Evolutionary conservation across 345 rosid genomes (phyloP), one percentile per base, ranked within the genome.

Genomic region (Dipteronia sinensis): DNA sequence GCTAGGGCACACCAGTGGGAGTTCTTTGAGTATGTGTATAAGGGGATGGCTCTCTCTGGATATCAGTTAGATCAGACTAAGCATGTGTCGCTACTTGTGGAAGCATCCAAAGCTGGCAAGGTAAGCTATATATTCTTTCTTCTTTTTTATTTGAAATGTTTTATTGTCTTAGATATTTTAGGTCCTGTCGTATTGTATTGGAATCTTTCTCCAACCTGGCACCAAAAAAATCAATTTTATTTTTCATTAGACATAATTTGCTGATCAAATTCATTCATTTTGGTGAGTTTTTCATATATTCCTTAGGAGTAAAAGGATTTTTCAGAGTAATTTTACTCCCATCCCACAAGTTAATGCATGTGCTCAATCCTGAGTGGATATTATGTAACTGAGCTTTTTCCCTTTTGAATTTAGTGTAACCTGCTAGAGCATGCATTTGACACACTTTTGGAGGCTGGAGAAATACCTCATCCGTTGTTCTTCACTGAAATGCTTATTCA

Each of bases 391-490:
- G 67, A 15, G 72, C 64, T 56, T 58, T 38, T 71, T 82, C 73
- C 69, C 69, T 83, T 82, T 70, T 72, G 62, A 63, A 59, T 86
- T 82, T 86, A 93, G 99, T 80, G 89, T 82, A 72, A 85, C 88
- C 88, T 95, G 69, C 84, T 95, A 65, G 97, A 95, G 77, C 98
- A 93, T 69, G 98, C 97, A 7, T 93, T 95, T 55, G 93, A 95
- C 72, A 77, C 85, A 20, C 78, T 88, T 73, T 77, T 95, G 84
- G 99, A 91, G 82, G 88, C 87, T 59, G 97, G 98, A 80, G 99
- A 93, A 83, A 87, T 95, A 68, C 98, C 98, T 74, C 78, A 85
- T 73, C 86, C 83, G 10, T 66, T 79, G 40, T 62, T 91, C 61
- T 95, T 95, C 82, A 83, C 85, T 27, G 96, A 95, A 84, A 88